Percentiles rank a stretch among this genome's conserved stretches.
Evolutionary conservation across 768 basidiomycete species (phyloP).

Genomic region (Naganishia onofrii): DNA sequence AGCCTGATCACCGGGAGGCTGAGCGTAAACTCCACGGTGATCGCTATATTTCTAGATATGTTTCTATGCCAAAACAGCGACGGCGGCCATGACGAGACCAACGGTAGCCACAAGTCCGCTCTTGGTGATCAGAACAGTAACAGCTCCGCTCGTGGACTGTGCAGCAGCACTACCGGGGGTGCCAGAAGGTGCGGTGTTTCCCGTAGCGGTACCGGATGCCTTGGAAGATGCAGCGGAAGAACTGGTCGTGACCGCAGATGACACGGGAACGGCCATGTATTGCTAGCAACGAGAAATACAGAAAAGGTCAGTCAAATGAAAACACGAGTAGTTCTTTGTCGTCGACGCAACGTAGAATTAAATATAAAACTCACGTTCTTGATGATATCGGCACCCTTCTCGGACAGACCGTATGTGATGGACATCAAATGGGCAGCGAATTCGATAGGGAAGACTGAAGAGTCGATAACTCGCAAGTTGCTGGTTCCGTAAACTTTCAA

Average conservation of each 20-base stretch:
- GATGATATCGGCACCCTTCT: conserved; percentile 32
- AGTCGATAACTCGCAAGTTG: conserved; percentile 55
- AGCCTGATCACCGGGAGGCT: conserved; percentile 8
- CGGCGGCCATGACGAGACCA: conserved; percentile 4
- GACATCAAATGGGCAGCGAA: conserved; percentile 58
- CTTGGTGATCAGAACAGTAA: not conserved
- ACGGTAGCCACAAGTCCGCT: not conserved
- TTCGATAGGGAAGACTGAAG: conserved; percentile 61
- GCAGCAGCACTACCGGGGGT: not conserved
- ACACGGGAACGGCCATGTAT: conserved; percentile 45
- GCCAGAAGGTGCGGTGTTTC: not conserved
- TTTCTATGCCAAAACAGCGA: conserved; percentile 10
- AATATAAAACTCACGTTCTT: conserved; percentile 26
- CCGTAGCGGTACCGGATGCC: not conserved
- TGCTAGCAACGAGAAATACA: conserved; percentile 32
- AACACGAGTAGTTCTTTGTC: not conserved
- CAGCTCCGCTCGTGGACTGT: conserved; percentile 6
- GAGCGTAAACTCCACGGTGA: not conserved
- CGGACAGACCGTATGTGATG: conserved; percentile 39
- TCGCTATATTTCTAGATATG: not conserved
- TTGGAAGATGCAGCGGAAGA: not conserved
- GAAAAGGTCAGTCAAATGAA: not conserved
- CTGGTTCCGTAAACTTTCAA: conserved; percentile 62
- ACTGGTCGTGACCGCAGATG: conserved; percentile 11
- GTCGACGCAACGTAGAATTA: not conserved